Evolutionary conservation across 805 yeast species (phyloP).

Genomic region (Kluyveromyces starmeri): DNA sequence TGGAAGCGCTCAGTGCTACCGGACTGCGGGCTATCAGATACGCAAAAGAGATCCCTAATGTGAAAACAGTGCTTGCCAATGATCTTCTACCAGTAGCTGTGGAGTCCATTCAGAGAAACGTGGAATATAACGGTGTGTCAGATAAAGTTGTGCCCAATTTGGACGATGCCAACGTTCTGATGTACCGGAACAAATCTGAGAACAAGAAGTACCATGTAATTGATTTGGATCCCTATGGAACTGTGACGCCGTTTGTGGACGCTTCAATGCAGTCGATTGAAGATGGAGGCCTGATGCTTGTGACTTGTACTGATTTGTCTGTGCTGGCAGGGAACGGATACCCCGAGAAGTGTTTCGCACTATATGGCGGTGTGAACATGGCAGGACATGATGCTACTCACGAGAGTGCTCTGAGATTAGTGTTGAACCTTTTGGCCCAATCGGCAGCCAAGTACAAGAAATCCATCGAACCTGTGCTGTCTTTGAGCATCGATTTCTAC

Average conservation of each 20-base stretch:
- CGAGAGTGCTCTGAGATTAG: slow-evolving; percentile 85
- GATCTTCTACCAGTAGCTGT: slow-evolving; percentile 86
- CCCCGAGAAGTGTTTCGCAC: slow-evolving; percentile 93
- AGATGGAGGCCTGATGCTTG: slow-evolving; percentile 77
- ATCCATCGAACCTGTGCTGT: slow-evolving; percentile 75
- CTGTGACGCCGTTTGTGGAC: slow-evolving; percentile 93
- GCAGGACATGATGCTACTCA: slow-evolving; percentile 76
- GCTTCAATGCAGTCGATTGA: slow-evolving; percentile 78
- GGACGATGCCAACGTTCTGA: slow-evolving; percentile 86
- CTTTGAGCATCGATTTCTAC: slow-evolving; percentile 86
- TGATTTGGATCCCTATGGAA: slow-evolving; percentile 96
- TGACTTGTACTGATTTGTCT: slow-evolving; percentile 94
- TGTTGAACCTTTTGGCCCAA: slow-evolving; percentile 62
- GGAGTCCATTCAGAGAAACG: slow-evolving; percentile 62
- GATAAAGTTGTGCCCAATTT: slow-evolving; percentile 54
- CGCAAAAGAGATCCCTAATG: slow-evolving; percentile 80
- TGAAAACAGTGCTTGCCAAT: slow-evolving; percentile 72
- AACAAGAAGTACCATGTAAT: slow-evolving; percentile 63
- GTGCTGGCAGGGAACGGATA: slow-evolving; percentile 93
- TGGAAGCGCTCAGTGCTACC: slow-evolving; percentile 92
- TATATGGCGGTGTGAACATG: slow-evolving; percentile 87
- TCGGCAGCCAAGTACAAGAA: slow-evolving; percentile 89
- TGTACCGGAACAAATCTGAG: slow-evolving; percentile 43
- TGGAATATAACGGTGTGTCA: slow-evolving; percentile 52
- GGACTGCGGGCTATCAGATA: slow-evolving; percentile 92